Evolutionary conservation across 805 yeast genomes (phyloP), one percentile per base, ranked within the genome.

Genomic region (Saccharomycopsis sp.): DNA sequence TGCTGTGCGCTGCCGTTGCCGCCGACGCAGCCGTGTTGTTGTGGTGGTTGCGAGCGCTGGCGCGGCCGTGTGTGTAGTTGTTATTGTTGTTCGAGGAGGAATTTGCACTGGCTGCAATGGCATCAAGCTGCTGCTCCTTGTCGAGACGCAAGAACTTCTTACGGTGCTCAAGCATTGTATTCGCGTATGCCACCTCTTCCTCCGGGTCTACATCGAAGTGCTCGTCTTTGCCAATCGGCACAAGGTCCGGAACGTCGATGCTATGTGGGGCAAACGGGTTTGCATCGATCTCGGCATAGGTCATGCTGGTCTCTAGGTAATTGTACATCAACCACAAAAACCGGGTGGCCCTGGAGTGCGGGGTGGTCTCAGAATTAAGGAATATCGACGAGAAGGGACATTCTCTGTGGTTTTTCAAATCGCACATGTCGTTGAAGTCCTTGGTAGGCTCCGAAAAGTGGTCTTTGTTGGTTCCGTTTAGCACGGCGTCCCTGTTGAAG

Each of bases 291-390:
- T 79, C 80, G 24, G 77, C 83, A 1, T 76, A 73, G 1, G 78
- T 68, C 61, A 88, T 75, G 59, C 80, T 78, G 0, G 97, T 87
- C 67, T 92, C 97, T 62, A 87, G 73, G 65, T 86, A 89, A 1
- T 89, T 79, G 73, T 89, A 91, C 50, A 89, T 66, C 41, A 92
- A 72, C 97, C 97, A 92, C 60, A 92, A 70, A 62, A 92, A 84
- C 44, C 94, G 76, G 55, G 78, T 72, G 1, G 89, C 89, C 61
- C 97, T 79, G 58, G 82, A 83, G 24, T 67, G 68, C 2, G 96
- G 88, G 57, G 83, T 79, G 47, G 82, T 78, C 2, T 75, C 72
- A 1, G 83, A 71, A 62, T 83, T 80, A 69, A 89, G 78, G 69
- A 92, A 84, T 47, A 91, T 78, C 65, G 88, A 94, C 74, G 84